These are phyloP conservation scores for Cucumis hystrix DNA, from an alignment of 306 rosid species.

Conservation along the genomic window DNA sequence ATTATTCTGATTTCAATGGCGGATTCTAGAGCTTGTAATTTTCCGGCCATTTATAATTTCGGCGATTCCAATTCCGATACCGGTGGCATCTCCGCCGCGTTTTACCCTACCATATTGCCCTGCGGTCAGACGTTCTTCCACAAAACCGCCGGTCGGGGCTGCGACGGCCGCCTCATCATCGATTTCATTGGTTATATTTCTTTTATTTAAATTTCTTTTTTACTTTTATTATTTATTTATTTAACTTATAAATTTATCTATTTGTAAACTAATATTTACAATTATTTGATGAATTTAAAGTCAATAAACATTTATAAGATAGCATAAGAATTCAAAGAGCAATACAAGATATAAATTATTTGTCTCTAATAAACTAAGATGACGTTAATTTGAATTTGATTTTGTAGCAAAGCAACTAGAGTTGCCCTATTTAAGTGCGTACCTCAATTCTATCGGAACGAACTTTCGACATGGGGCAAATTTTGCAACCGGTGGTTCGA, in stretches of 20 bases:
- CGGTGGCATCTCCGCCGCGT: constrained; percentile 6
- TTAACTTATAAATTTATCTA: too few species aligned
- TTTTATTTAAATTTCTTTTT: too few species aligned
- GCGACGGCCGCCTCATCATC: constrained; percentile 13
- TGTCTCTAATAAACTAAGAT: too few species aligned
- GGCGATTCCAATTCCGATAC: constrained; percentile 23
- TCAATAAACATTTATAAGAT: too few species aligned
- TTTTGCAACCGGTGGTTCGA: constrained; percentile 74
- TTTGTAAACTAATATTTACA: too few species aligned
- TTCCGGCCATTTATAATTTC: constrained; percentile 17
- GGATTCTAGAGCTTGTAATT: constrained; percentile 1
- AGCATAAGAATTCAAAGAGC: too few species aligned
- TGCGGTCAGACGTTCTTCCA: constrained; percentile 10
- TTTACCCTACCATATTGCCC: not conserved
- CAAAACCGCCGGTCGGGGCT: constrained; percentile 10
- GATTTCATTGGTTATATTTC: constrained; percentile 8
- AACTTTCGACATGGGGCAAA: constrained; percentile 69
- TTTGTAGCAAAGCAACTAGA: constrained; percentile 43
- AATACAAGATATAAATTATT: too few species aligned
- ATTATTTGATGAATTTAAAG: too few species aligned
- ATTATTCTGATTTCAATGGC: constrained; percentile 1
- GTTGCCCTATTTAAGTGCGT: constrained; percentile 42
- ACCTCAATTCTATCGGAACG: constrained; percentile 58
- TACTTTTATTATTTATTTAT: not conserved
- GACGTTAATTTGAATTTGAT: not conserved